phyloP scores from a whole-genome alignment of 495 filamentous ascomycete genomes.

The Rusavskia elegans region DNA sequence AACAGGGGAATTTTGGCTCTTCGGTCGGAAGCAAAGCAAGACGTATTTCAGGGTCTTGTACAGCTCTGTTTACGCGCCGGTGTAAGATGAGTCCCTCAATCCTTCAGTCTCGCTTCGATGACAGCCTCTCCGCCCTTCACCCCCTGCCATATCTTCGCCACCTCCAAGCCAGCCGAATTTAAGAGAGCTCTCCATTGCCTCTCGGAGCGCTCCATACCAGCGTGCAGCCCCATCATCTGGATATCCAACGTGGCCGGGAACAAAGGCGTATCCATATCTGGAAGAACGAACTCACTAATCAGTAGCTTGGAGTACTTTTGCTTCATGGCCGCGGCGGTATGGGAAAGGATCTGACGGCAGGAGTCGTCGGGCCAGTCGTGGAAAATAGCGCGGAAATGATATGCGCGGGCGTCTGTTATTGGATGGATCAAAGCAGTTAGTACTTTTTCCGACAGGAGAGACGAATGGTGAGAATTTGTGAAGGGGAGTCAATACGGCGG shows the following conservation, averaged over 20 bases:
- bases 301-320: conserved; percentile 3
- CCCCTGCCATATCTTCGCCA: conserved; percentile 14
- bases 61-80: too few relatives aligned
- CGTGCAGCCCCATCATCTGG: conserved; percentile 14
- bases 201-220: conserved; percentile 14
- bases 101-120: conserved; percentile 7
- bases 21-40: too few relatives aligned
- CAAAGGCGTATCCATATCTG: conserved; percentile 9
- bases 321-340: conserved; percentile 6
- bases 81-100: too few relatives aligned
- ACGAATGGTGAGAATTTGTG: too few relatives aligned
- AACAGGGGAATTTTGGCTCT: too few relatives aligned
- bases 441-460: too few relatives aligned
- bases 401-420: conserved; percentile 15
- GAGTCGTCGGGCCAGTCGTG: conserved; percentile 30
- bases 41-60: too few relatives aligned
- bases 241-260: conserved; percentile 12
- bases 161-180: conserved; percentile 11
- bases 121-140: conserved; percentile 4
- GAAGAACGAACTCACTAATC: conserved; percentile 15
- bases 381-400: conserved; percentile 29
- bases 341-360: conserved; percentile 19
- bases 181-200: conserved; percentile 12
- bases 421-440: too few relatives aligned
- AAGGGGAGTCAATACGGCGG: conserved; percentile 11